Evolutionary conservation across 352 stramenopile genomes (phyloP), one percentile per base, ranked within the genome.

Genomic region (Pythium folliculosum): DNA sequence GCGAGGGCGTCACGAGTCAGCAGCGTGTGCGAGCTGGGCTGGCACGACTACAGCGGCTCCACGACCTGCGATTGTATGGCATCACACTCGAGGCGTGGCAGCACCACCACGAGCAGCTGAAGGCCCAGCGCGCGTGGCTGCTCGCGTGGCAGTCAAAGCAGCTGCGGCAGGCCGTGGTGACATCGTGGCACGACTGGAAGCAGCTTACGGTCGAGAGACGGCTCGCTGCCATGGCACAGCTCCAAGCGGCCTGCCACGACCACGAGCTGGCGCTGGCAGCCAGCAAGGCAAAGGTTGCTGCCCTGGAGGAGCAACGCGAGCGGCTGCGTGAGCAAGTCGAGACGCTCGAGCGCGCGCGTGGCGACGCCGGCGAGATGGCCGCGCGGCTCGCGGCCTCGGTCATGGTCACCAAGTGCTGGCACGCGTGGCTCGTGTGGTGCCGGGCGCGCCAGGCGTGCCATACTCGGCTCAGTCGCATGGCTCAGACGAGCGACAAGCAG

Each of bases 111-210:
- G n/a, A 1, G 21, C 13, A 43, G 13, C n/a, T 37, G 3, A 22
- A 17, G 10, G 25, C 17, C 1, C 64, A 71, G 51, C 50, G 40
- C 3, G 9, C 21, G 40, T 65, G 64, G 64, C 56, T 71, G 4
- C 0, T 25, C 4, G 22, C 14, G 9, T 62, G 64, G 56, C 51
- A 60, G 30, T 35, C 3, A 1, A 37, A n/a, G 16, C 48, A 54
- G 19, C 19, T 43, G 37, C 35, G 8, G 3, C 35, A 71, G 22
- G 44, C 14, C 5, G 35, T 45, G 4, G 12, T 8, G 22, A 23
- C 13, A 1, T 37, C 56, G 19, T 60, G 50, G 64, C 38, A 12
- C 1, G 38, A 62, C n/a, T 71, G 64, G 64, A 65, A 56, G 56
- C 2, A 16, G 22, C 9, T 14, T 49, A 59, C 27, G 13, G 17